phyloP scores from a whole-genome alignment of 345 rosid genomes.

The Carallia brachiata region DNA sequence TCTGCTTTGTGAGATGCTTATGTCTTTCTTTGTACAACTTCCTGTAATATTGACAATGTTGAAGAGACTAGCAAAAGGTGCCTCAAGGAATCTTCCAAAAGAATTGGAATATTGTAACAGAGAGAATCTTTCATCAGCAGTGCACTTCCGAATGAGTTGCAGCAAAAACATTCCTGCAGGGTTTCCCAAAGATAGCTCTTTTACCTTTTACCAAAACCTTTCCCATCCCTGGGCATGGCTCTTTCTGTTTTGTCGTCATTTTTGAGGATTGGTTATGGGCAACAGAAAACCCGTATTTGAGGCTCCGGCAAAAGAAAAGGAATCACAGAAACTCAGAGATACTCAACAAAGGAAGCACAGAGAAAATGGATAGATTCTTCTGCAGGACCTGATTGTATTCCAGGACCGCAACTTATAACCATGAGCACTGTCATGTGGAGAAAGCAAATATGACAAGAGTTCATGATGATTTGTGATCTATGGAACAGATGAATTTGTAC shows the following conservation, averaged over 20 bases:
- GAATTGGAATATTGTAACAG: too few species aligned
- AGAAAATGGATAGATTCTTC: not conserved
- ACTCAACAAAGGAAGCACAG: too few species aligned
- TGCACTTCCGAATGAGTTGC: too few species aligned
- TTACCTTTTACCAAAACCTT: slow-evolving; percentile 44
- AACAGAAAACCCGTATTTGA: slow-evolving; percentile 13
- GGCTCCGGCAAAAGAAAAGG: slow-evolving; percentile 9
- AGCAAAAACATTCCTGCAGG: too few species aligned
- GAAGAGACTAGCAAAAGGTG: too few species aligned
- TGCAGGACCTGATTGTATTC: slow-evolving; percentile 15
- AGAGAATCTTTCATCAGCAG: too few species aligned
- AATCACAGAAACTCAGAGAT: too few species aligned
- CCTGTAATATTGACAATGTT: slow-evolving; percentile 18
- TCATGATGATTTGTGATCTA: slow-evolving; percentile 19
- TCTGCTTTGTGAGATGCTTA: slow-evolving; percentile 54
- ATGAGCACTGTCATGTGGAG: slow-evolving; percentile 25
- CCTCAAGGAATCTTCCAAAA: too few species aligned
- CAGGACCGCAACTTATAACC: slow-evolving; percentile 16
- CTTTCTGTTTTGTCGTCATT: not conserved
- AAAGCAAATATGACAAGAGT: slow-evolving; percentile 20
- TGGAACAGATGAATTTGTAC: not conserved
- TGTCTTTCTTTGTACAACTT: slow-evolving; percentile 38
- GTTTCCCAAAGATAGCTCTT: not conserved
- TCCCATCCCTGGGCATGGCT: slow-evolving; percentile 18
- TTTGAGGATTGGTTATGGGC: slow-evolving; percentile 10